Base-by-base conservation (phyloP, 148 eudicot genomes). In the Rheum nobile region DNA sequence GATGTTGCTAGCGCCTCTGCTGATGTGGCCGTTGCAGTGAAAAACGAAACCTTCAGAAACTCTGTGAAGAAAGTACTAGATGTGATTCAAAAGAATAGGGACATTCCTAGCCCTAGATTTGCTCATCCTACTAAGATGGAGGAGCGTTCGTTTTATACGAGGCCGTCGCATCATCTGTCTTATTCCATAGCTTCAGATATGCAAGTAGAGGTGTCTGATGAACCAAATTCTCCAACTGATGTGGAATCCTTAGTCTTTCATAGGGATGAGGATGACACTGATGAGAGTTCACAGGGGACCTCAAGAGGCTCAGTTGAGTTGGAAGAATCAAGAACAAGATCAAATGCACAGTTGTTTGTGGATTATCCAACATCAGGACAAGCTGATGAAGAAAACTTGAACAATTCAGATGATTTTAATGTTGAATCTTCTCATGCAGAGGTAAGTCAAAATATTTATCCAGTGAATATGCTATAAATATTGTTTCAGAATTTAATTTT, bases 191-290 rank as follows among this genome's bases (percentile, higher is more conserved):
- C 97, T 67, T 95, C 97, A 1, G 97, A 95, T 74, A 73, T 95
- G 88, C 96, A 87, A 67, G 99, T 91, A 2, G 97, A 92, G 84
- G 81, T 91, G 47, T 92, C 97, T 1, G 97, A 95, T 22, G 75
- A 82, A 8, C 86, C 89, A 29, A 83, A 55, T 24, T 85, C 88
- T 42, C 89, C 81, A 12, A 72, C 81, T 10, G 96, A 87, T 72
- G 83, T 77, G 42, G 90, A 79, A 65, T 82, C 89, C 24, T 77
- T 74, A 22, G 74, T 74, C 31, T 82, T 80, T 59, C 86, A 84
- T 55, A 80, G 61, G 14, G 89, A 89, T 39, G 75, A 76, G n/a
- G 89, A 75, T 44, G 83, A 85, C 34, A 79, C 80, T 34, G 83
- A 79, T 70, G 88, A 83, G 76, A 88, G 88, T 41, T 72, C 74